These are phyloP conservation scores for Podaxis mareebaensis DNA, from an alignment of 768 basidiomycete species.

Conservation along the genomic window DNA sequence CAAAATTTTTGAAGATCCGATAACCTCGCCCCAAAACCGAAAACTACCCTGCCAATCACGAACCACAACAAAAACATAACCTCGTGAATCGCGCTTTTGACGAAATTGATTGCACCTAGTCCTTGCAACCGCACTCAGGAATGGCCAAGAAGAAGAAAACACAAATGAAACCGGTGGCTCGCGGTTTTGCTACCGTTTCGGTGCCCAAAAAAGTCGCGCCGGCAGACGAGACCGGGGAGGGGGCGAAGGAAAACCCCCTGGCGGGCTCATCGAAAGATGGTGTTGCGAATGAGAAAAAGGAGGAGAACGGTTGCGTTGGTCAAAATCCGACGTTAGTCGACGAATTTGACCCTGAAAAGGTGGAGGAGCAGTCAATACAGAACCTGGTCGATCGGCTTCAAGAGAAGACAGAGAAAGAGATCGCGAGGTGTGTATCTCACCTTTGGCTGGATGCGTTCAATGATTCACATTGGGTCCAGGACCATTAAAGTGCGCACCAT, in stretches of 20 bases:
- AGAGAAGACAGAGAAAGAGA: constrained; percentile 87
- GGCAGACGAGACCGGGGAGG: constrained; percentile 23
- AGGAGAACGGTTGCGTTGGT: not conserved
- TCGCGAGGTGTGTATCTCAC: constrained; percentile 50
- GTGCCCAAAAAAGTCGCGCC: constrained; percentile 71
- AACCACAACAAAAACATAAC: not conserved
- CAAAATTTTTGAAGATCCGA: not conserved
- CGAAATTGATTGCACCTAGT: not conserved
- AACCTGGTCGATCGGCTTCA: constrained; percentile 77
- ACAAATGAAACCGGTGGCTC: constrained; percentile 69
- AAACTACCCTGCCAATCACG: not conserved
- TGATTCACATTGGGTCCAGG: constrained; percentile 19
- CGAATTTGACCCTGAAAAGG: constrained; percentile 30
- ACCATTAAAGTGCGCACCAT: constrained; percentile 34
- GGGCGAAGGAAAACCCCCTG: constrained; percentile 2
- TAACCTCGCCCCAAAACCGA: not conserved
- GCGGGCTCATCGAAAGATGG: constrained; percentile 26
- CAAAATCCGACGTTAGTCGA: not conserved
- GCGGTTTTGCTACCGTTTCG: constrained; percentile 83
- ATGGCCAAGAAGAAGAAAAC: constrained; percentile 90
- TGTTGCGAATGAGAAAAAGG: constrained; percentile 7
- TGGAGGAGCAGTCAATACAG: constrained; percentile 64
- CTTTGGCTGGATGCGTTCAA: not conserved
- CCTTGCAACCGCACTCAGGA: constrained; percentile 5
- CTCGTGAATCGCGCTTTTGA: not conserved